Conservation (phyloP, 139 green algal species). For the Chlamydomonas incerta region DNA sequence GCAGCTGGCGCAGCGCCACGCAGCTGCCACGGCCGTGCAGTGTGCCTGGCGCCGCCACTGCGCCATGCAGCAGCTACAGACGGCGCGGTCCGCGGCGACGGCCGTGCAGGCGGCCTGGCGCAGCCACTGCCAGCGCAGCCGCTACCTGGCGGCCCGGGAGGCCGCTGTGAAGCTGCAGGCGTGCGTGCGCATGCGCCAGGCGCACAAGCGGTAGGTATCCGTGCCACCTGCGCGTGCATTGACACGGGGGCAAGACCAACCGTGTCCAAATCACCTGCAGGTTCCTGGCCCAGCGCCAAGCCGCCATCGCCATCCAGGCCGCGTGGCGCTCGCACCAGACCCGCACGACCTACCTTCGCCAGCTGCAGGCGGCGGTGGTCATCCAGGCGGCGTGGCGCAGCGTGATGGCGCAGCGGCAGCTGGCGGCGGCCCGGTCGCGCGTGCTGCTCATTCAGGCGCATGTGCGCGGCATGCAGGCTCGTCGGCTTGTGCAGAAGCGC, state of each 20-base stretch:
- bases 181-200: neutral
- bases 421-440: neutral
- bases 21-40: constrained; percentile 20
- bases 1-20: no score
- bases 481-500: neutral
- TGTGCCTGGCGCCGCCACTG: neutral
- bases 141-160: neutral
- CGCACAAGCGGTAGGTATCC: neutral
- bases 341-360: neutral
- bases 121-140: neutral
- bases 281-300: neutral
- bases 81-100: neutral
- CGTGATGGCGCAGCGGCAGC: constrained; percentile 20
- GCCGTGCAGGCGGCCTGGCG: constrained; percentile 42
- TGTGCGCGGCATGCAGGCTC: neutral
- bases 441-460: neutral
- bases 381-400: constrained; percentile 63
- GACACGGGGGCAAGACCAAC: no score
- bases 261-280: no score
- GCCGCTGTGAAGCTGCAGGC: neutral
- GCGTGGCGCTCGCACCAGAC: constrained; percentile 15
- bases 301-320: constrained; percentile 46
- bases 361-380: neutral
- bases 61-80: neutral
- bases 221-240: no score